Evolutionary conservation across 352 stramenopile genomes (phyloP), one percentile per base, ranked within the genome.

Genomic region (Globisporangium canariense): DNA sequence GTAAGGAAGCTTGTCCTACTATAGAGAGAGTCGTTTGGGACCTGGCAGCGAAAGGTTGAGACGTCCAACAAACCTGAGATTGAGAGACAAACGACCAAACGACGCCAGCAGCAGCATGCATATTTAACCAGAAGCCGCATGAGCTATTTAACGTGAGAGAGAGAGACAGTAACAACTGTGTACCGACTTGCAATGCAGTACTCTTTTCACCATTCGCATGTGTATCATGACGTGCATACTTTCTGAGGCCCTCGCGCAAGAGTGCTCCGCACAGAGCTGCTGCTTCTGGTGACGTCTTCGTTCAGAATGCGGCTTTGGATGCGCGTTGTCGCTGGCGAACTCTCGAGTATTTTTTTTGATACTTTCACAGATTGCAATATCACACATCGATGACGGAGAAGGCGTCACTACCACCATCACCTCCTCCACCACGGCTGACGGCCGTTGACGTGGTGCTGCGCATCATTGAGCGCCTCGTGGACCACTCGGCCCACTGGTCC

Each of bases 401-500:
- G 36, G 9, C 36, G 36, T 14, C 36, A 1, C 10, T 13, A 41
- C 36, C 36, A 36, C 32, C 7, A 41, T 10, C 36, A 36, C 32
- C 1, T 36, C 32, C 32, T 10, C 13, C 25, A 0, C 49, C 13
- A 25, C 49, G 36, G 25, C 25, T 56, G 32, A 47, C 45, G 18
- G 43, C 38, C 34, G 16, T 56, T 13, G 4, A 18, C 30, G 58
- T 64, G 45, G 45, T 64, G 32, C 46, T 64, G 46, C 59, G 30
- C 32, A 20, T 34, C 36, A 54, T 59, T 36, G 55, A 68, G n/a
- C 5, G 18, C 18, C 56, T 62, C 32, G 14, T 61, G 51, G 55
- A 65, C 16, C 28, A 69, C 30, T 65, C 64, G 30, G 14, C 32
- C 55, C 50, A 68, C 64, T 60, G 68, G 51, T 62, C 36, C n/a